These are phyloP conservation scores for Exobasidium cylindrosporum DNA, from an alignment of 1,284 basidiomycete genomes.

Conservation along the genomic window DNA sequence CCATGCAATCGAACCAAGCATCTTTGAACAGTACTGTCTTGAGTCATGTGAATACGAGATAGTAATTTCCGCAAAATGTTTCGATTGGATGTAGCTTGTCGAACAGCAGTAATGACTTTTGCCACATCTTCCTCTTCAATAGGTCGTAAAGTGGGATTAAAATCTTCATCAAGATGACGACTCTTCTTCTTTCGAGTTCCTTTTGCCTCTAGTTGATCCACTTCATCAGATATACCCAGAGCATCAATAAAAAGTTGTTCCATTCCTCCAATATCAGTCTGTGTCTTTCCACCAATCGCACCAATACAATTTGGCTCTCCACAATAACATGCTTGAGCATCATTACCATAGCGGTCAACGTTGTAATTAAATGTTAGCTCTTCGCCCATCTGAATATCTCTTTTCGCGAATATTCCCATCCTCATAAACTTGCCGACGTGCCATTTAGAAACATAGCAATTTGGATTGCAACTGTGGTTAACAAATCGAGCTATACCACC, in stretches of 20 bases:
- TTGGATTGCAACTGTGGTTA: constrained; percentile 97
- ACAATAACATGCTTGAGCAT: constrained; percentile 91
- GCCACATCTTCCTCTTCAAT: constrained; percentile 76
- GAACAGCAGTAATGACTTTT: constrained; percentile 84
- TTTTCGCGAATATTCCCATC: constrained; percentile 96
- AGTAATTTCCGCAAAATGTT: constrained; percentile 80
- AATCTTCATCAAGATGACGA: constrained; percentile 91
- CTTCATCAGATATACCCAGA: constrained; percentile 90
- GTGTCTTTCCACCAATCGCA: constrained; percentile 94
- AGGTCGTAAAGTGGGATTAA: constrained; percentile 67
- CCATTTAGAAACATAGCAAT: constrained; percentile 99
- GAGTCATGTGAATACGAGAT: constrained; percentile 82
- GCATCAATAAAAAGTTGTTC: constrained; percentile 93
- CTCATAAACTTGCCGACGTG: constrained; percentile 84
- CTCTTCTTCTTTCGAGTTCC: constrained; percentile 86
- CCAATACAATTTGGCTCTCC: constrained; percentile 95
- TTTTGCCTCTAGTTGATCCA: constrained; percentile 72
- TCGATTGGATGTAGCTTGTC: constrained; percentile 76
- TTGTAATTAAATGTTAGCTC: constrained; percentile 99
- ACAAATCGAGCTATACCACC: constrained; percentile 95
- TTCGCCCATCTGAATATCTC: constrained; percentile 75
- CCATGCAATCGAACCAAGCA: constrained; percentile 90
- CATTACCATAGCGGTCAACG: constrained; percentile 96
- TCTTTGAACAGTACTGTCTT: constrained; percentile 73
- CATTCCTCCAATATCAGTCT: constrained; percentile 89